Conservation (phyloP, 2,329 filamentous ascomycete species). For the Pyrenochaeta sp. region DNA sequence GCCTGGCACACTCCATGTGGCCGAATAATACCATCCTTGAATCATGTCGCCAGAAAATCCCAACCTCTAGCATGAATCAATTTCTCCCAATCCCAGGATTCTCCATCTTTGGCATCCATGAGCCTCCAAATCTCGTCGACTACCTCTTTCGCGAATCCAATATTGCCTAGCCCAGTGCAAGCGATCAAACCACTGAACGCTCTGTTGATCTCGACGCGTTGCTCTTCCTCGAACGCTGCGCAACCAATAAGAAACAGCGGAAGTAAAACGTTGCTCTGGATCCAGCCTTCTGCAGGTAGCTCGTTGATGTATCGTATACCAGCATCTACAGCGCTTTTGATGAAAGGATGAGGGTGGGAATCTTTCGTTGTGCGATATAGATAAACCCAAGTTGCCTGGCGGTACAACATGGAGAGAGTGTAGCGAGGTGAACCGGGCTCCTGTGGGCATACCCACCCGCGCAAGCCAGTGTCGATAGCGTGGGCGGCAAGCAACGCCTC, state of each 20-base stretch:
- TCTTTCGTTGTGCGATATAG: constrained; percentile 68
- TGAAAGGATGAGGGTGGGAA: constrained; percentile 63
- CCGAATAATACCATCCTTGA: not conserved
- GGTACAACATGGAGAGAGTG: constrained; percentile 66
- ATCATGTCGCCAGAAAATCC: constrained; percentile 67
- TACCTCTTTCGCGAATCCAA: constrained; percentile 63
- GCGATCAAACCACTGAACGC: constrained; percentile 64
- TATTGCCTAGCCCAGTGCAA: constrained; percentile 67
- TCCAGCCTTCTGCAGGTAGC: constrained; percentile 63
- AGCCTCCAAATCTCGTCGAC: constrained; percentile 66
- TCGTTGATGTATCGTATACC: constrained; percentile 65
- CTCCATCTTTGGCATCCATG: constrained; percentile 65
- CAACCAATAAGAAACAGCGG: constrained; percentile 69
- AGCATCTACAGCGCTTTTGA: constrained; percentile 66
- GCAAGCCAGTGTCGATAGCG: constrained; percentile 77
- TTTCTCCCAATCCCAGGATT: constrained; percentile 71
- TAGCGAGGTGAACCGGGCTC: constrained; percentile 61
- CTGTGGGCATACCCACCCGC: constrained; percentile 74
- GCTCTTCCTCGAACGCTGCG: constrained; percentile 64
- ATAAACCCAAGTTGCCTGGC: constrained; percentile 70
- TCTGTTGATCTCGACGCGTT: constrained; percentile 63
- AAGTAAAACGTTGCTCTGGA: constrained; percentile 67
- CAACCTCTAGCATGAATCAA: constrained; percentile 66
- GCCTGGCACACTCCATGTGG: not conserved
- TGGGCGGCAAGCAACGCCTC: constrained; percentile 75